phyloP scores from a whole-genome alignment of 2,329 filamentous ascomycete genomes.

The Alternaria dauci region DNA sequence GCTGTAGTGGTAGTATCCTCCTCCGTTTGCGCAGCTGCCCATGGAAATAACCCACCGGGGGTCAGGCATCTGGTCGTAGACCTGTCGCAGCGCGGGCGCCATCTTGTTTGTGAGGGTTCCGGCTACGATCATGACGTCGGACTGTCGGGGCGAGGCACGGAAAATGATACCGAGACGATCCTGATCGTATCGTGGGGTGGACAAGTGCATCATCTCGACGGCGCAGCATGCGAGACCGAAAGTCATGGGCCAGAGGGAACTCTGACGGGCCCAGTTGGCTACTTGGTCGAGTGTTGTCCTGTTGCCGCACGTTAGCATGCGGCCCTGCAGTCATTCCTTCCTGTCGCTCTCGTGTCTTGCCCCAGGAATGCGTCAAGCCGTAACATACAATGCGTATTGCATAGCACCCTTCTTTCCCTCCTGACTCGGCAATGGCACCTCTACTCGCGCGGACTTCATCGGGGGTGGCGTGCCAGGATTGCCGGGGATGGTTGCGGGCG shows the following conservation, averaged over 20 bases:
- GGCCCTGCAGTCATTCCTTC: background rate
- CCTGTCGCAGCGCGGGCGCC: constrained; percentile 86
- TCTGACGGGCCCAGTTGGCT: constrained; percentile 85
- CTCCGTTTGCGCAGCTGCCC: constrained; percentile 85
- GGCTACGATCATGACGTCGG: constrained; percentile 94
- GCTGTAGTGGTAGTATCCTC: constrained; percentile 87
- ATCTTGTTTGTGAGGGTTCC: constrained; percentile 96
- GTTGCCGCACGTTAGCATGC: constrained; percentile 27
- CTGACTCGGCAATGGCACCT: constrained; percentile 81
- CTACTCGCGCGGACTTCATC: constrained; percentile 66
- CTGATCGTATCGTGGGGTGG: constrained; percentile 90
- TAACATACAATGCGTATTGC: constrained; percentile 84
- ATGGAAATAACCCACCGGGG: constrained; percentile 87
- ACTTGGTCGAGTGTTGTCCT: constrained; percentile 84
- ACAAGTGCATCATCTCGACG: constrained; percentile 94
- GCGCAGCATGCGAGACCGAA: constrained; percentile 91
- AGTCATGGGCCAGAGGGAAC: constrained; percentile 90
- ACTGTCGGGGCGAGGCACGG: constrained; percentile 86
- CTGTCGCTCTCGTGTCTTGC: background rate
- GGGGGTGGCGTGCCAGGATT: constrained; percentile 62
- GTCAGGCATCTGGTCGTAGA: constrained; percentile 96
- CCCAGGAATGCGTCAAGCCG: background rate
- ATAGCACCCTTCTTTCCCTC: constrained; percentile 80
- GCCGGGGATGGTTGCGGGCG: constrained; percentile 60
- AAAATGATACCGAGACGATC: constrained; percentile 92